Evolutionary conservation across 257 asterid genomes (phyloP).

Genomic region (Knoxia roxburghii): DNA sequence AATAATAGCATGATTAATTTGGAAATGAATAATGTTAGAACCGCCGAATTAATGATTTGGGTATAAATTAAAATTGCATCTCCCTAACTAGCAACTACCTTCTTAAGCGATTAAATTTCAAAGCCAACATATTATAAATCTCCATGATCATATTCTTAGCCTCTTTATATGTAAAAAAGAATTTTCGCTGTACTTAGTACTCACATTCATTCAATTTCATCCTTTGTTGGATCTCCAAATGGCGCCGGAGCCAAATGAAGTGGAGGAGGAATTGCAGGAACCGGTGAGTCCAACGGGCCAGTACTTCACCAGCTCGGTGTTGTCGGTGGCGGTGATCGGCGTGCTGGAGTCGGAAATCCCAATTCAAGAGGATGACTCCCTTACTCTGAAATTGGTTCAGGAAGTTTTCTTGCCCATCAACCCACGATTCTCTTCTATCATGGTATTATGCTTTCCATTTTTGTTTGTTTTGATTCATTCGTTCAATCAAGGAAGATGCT

Average conservation of each 20-base stretch:
- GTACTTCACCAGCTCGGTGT: conserved; percentile 29
- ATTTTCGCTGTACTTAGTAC: too few species aligned
- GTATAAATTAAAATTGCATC: too few species aligned
- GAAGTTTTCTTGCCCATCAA: conserved; percentile 34
- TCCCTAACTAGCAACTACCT: too few species aligned
- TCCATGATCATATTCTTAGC: too few species aligned
- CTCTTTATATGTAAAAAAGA: too few species aligned
- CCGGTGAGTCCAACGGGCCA: conserved; percentile 40
- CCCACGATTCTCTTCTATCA: conserved; percentile 41
- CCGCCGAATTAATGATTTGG: too few species aligned
- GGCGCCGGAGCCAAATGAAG: neutral
- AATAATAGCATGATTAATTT: too few species aligned
- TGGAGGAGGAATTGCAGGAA: neutral
- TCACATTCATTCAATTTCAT: too few species aligned
- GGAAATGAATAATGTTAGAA: too few species aligned
- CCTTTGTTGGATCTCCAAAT: too few species aligned
- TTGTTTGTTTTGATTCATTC: neutral
- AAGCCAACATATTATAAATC: too few species aligned
- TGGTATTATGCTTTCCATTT: conserved; percentile 22
- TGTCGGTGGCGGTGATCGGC: conserved; percentile 25
- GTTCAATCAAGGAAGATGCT: neutral
- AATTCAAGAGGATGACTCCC: conserved; percentile 20
- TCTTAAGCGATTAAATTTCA: too few species aligned
- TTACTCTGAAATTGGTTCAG: conserved; percentile 6
- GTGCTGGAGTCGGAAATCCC: conserved; percentile 35